Evolutionary conservation across 352 stramenopile species (phyloP), one percentile per base, ranked within the genome.

Genomic region (Pythium oligandrum): DNA sequence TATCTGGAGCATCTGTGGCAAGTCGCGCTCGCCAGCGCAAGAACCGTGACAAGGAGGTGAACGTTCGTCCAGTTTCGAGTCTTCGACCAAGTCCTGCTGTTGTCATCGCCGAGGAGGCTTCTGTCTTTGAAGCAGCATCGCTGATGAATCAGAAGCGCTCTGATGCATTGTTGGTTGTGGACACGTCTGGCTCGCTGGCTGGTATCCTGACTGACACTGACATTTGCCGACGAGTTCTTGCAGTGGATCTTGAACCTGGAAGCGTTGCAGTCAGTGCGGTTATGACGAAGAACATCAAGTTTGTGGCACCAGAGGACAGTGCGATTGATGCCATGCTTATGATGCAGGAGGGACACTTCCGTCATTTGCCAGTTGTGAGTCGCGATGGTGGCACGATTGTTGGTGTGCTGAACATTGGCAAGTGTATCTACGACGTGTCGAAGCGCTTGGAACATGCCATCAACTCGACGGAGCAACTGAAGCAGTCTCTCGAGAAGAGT

Each of bases 391-490:
- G 82, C 17, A 68, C 64, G 26, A 96, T 99, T 36, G 91, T 95
- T 12, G 97, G 97, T 49, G 73, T 99, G 34, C 69, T 99, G 34
- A 98, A 99, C 73, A 99, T 99, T 73, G 96, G 95, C 11, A 98
- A 98, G 58, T 99, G 97, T 57, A 84, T 99, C 49, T 98, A 99
- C 72, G 96, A 99, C 61, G 96, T 98, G 0, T 98, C 98, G 3
- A 92, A 90, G 62, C 97, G 97, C 5, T 78, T 99, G 3, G 96
- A 99, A 60, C 88, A 93, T 48, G 86, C 82, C 4, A 91, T 74
- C 35, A 65, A 87, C 48, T 93, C 86, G 1, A 93, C 78, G 3
- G 81, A 96, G 45, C 77, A 93, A 57, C 61, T 96, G 10, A 90
- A 93, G 62, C 76, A 82, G 26, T 90, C 80, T 1, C 60, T 94